These are phyloP conservation scores for Penstemon newberryi DNA, from an alignment of 257 asterid genomes.

Conservation along the genomic window DNA sequence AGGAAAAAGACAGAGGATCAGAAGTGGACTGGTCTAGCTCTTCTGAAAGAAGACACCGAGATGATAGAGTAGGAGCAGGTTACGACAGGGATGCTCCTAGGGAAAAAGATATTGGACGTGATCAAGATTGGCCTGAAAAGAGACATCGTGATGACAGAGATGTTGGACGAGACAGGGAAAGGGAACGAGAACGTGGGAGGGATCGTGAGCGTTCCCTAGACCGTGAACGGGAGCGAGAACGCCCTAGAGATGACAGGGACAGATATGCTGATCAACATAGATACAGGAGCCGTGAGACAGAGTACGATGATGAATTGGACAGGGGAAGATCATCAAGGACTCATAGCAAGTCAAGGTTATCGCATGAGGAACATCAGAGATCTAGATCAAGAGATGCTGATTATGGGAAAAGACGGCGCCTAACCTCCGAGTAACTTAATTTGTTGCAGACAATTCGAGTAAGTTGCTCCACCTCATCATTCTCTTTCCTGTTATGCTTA, in stretches of 20 bases:
- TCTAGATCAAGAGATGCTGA: constrained; percentile 81
- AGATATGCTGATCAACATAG: constrained; percentile 62
- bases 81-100: constrained; percentile 59
- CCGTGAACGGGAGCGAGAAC: constrained; percentile 49
- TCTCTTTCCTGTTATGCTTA: constrained; percentile 13
- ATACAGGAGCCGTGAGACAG: constrained; percentile 61
- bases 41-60: constrained; percentile 73
- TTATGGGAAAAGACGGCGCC: constrained; percentile 68
- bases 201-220: constrained; percentile 63
- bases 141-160: constrained; percentile 64
- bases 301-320: constrained; percentile 66
- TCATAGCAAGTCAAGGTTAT: constrained; percentile 57
- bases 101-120: constrained; percentile 53
- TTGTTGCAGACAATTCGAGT: constrained; percentile 39
- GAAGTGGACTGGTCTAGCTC: constrained; percentile 89
- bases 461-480: constrained; percentile 33
- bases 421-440: constrained; percentile 55
- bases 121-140: constrained; percentile 62
- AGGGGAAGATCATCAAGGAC: constrained; percentile 75
- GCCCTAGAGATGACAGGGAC: constrained; percentile 65
- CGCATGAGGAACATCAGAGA: constrained; percentile 65
- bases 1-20: constrained; percentile 78
- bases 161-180: constrained; percentile 57
- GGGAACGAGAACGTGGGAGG: constrained; percentile 56
- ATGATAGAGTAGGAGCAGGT: constrained; percentile 65